Evolutionary conservation across 2,329 filamentous ascomycete species (phyloP), one percentile per base, ranked within the genome.

Genomic region (Parascedosporium putredinis): DNA sequence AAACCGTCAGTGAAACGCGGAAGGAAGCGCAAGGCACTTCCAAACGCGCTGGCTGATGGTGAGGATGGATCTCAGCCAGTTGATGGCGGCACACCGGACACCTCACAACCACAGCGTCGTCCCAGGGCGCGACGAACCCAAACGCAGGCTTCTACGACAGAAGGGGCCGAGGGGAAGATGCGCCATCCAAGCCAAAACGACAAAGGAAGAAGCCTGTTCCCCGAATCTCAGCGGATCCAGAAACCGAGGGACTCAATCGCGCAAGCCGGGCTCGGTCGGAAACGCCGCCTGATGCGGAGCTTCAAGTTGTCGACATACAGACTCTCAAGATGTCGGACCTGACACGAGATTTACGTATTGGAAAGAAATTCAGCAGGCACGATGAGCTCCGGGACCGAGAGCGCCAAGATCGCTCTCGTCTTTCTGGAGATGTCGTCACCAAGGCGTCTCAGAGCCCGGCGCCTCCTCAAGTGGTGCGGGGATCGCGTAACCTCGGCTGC

Each of bases 301-400:
- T 66, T 22, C 72, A 76, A 51, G 64, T 75, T 54, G 81, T 91
- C 50, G 83, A 89, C 59, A 71, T 79, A 20, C 75, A 76, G 22
- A 75, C 74, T 3, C 74, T 86, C 23, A 86, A 79, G 49, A 88
- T 93, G 81, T 76, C 74, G 40, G 84, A 88, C 51, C 66, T 93
- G 3, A 86, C 80, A 46, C 78, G 75, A 53, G 84, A 88, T 58
- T 68, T 85, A 48, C 74, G 75, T 20, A 83, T 84, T 50, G 87
- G 87, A 51, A 86, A 85, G 62, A 81, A 84, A 52, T 90, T 88
- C 50, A 83, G 81, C 58, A 76, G 83, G 3, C 85, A 88, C 56
- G 79, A 82, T 57, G 81, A 85, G 58, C 81, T 93, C 57, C 78
- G 81, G 38, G 74, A 82, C 55, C 79, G 86, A 40, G 76, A 87